A percentile compares a stretch with the other conserved stretches of the same genome.
Conservation (phyloP, 2,329 filamentous ascomycete species). For the Botryosphaeria dothidea region DNA sequence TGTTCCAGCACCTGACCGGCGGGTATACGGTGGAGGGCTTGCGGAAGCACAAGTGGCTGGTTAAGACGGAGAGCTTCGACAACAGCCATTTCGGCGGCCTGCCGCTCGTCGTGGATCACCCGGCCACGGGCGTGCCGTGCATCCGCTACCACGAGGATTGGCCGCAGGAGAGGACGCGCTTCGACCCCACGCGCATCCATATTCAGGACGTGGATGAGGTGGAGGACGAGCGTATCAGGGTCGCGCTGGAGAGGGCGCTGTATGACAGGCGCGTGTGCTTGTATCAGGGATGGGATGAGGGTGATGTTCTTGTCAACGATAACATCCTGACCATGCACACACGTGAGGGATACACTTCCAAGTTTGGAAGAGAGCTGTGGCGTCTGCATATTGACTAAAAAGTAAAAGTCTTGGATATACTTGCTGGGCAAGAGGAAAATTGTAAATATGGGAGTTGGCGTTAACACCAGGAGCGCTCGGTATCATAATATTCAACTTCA, state of each 20-base stretch:
- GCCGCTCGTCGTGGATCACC: conserved; percentile 49
- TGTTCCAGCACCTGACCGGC: conserved; percentile 50
- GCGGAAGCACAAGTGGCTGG: conserved; percentile 49
- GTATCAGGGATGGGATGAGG: conserved; percentile 56
- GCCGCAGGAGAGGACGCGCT: conserved; percentile 54
- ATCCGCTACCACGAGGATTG: conserved; percentile 59
- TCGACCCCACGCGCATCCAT: conserved; percentile 41
- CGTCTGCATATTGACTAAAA: conserved; percentile 19
- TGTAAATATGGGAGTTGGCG: too few species aligned
- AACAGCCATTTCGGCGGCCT: conserved; percentile 46
- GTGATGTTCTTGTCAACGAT: conserved; percentile 56
- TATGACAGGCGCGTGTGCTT: conserved; percentile 55
- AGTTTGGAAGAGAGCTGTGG: conserved; percentile 17
- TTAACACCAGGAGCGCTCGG: too few species aligned
- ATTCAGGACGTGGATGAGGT: neutral
- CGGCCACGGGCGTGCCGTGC: conserved; percentile 48
- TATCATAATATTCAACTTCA: too few species aligned
- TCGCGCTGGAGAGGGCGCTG: conserved; percentile 43
- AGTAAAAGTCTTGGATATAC: too few species aligned
- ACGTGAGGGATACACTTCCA: conserved; percentile 5
- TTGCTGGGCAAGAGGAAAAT: too few species aligned
- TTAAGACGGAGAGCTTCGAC: conserved; percentile 52
- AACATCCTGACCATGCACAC: conserved; percentile 55
- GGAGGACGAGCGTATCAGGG: conserved; percentile 5
- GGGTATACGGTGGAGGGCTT: conserved; percentile 41